Percentiles rank a stretch among this genome's conserved stretches.
phyloP scores from a whole-genome alignment of 805 yeast species.

The Teunomyces pallodes region DNA sequence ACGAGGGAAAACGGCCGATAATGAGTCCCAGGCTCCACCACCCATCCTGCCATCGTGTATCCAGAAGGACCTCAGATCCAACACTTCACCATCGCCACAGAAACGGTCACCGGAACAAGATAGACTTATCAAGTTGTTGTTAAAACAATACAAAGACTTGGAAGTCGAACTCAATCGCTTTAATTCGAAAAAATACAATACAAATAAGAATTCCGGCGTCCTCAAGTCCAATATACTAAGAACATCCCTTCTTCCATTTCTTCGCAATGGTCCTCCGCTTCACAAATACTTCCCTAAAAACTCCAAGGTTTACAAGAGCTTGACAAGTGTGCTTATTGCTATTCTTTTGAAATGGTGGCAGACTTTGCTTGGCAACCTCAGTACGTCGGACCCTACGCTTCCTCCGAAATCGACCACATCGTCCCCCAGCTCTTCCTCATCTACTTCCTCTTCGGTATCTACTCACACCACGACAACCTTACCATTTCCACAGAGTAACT shows the following conservation, averaged over 20 bases:
- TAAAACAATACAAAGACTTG: conserved; percentile 35
- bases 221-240: conserved; percentile 48
- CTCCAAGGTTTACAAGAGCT: conserved; percentile 28
- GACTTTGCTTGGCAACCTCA: conserved; percentile 32
- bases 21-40: background rate
- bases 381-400: background rate
- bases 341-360: conserved; percentile 53
- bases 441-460: background rate
- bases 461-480: conserved; percentile 26
- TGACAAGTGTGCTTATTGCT: conserved; percentile 30
- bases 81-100: background rate
- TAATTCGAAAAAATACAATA: conserved; percentile 28
- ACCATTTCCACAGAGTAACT: conserved; percentile 33
- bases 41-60: conserved; percentile 4
- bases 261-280: conserved; percentile 28
- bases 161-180: conserved; percentile 47
- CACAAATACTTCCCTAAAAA: conserved; percentile 16
- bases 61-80: conserved; percentile 2
- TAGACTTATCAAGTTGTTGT: conserved; percentile 19
- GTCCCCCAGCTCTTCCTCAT: background rate
- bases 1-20: conserved; percentile 11
- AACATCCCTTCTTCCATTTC: conserved; percentile 44
- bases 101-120: conserved; percentile 14
- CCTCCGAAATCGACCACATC: background rate
- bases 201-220: conserved; percentile 23